Base-by-base conservation (phyloP, 1,284 basidiomycete genomes). In the Puccinia horiana region DNA sequence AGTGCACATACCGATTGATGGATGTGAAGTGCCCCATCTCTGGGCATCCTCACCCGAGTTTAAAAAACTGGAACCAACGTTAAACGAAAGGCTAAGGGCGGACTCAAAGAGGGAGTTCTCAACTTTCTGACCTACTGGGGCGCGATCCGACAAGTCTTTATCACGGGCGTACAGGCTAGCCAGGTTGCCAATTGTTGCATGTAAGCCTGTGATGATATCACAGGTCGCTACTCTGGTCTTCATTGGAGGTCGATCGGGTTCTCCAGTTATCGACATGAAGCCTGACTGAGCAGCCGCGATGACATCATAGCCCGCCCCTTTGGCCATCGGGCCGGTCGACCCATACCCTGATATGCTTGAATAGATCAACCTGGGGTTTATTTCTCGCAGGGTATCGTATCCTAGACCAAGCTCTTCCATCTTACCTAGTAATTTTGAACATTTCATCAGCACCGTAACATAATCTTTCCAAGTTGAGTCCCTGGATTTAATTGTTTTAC, bases 221-320 rank as follows among this genome's bases (percentile, higher is more conserved):
- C 94, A 96, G 26, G 92, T 92, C 0, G 95, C 94, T 20, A 96
- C 94, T 6, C 85, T 85, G 35, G 85, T 85, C 83, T 98, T 98
- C 86, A 92, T 93, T 0, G 95, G 96, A 20, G 91, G 90, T 2
- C 95, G 91, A 85, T 93, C 92, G 9, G 92, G 90, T 88, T 98
- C 96, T 69, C 95, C 95, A 12, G 96, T 98, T 85, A 93, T 96
- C 87, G 96, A 94, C 94, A 96, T 96, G 73, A 96, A 88, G 18
- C 95, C 95, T 40, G 94, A 94, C 88, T 96, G 94, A 16, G 92
- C 94, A 86, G 95, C 94, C 58, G 95, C 93, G 47, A 94, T 90
- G 40, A 96, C 95, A 86, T 96, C 94, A 87, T 96, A 96, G 6
- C 81, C 95, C 18, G 94, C 92, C 52, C 92, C 91, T 83, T 91